Conservation (phyloP, 2,329 filamentous ascomycete species). For the Huntiella savannae region DNA sequence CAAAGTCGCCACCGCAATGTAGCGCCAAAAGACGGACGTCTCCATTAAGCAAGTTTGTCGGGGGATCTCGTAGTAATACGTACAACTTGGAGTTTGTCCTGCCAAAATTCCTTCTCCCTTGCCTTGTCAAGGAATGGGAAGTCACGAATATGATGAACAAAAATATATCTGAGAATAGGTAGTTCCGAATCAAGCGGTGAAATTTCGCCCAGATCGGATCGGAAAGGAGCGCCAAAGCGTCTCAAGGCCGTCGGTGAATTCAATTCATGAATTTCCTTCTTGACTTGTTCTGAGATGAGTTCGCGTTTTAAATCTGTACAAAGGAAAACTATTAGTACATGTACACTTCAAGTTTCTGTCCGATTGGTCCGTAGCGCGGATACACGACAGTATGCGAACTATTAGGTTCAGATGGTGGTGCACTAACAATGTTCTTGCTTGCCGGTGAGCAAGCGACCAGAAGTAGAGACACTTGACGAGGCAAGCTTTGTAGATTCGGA, state of each 20-base stretch:
- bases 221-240: constrained; percentile 89
- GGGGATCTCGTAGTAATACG: constrained; percentile 20
- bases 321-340: not conserved
- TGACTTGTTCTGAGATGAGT: constrained; percentile 74
- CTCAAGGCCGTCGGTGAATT: constrained; percentile 88
- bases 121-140: constrained; percentile 96
- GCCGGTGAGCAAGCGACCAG: constrained; percentile 48
- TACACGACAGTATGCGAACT: not conserved
- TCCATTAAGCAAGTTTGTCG: not conserved
- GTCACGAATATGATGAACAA: constrained; percentile 92
- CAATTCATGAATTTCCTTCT: constrained; percentile 77
- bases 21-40: too few species aligned
- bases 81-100: constrained; percentile 89
- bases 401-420: not conserved
- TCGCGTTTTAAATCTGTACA: constrained; percentile 77
- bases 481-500: constrained; percentile 7
- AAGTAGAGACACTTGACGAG: constrained; percentile 12
- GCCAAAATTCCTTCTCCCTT: constrained; percentile 98
- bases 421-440: constrained; percentile 91
- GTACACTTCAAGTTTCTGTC: not conserved
- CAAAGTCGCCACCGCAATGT: too few species aligned
- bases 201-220: constrained; percentile 79
- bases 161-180: constrained; percentile 86
- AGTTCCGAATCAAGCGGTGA: constrained; percentile 85
- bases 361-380: not conserved